Evolutionary conservation across 768 basidiomycete species (phyloP).

Genomic region (Lactarius sanguifluus): DNA sequence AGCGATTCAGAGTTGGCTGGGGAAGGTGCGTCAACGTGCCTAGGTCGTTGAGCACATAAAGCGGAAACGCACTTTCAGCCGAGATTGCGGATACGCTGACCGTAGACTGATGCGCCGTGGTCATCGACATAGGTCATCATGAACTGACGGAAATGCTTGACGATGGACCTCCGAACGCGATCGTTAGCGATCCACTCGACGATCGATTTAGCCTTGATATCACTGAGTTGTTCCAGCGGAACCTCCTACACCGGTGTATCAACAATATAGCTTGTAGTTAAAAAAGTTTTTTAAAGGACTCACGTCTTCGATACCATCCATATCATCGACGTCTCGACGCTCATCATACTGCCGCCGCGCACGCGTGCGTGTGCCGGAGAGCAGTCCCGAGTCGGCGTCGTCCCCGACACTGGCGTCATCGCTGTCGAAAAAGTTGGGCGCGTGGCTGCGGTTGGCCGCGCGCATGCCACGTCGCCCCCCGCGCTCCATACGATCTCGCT

Average conservation of each 20-base stretch:
- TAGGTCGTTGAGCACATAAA: not conserved
- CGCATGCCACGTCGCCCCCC: conserved; percentile 67
- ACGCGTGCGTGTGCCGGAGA: conserved; percentile 73
- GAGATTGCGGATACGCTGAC: conserved; percentile 86
- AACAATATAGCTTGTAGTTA: conserved; percentile 1
- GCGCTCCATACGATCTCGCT: conserved; percentile 76
- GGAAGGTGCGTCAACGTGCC: conserved; percentile 22
- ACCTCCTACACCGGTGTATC: conserved; percentile 61
- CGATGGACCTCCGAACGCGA: conserved; percentile 85
- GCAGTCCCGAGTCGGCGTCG: conserved; percentile 57
- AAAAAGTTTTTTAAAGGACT: conserved; percentile 33
- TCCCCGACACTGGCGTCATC: conserved; percentile 76
- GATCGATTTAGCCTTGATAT: conserved; percentile 97
- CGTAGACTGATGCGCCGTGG: conserved; percentile 88
- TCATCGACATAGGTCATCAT: conserved; percentile 96
- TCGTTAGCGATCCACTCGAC: conserved; percentile 97
- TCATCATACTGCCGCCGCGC: conserved; percentile 94
- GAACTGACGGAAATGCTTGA: conserved; percentile 92
- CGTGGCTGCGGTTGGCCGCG: conserved; percentile 75
- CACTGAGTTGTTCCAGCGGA: conserved; percentile 91
- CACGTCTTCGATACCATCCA: conserved; percentile 86
- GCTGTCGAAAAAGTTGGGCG: conserved; percentile 85
- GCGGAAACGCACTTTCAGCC: conserved; percentile 79
- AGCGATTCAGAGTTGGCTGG: conserved; percentile 95
- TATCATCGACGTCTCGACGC: conserved; percentile 83